Evolutionary conservation across 2,329 filamentous ascomycete genomes (phyloP).

Genomic region (Ascocoryne sarcoides): DNA sequence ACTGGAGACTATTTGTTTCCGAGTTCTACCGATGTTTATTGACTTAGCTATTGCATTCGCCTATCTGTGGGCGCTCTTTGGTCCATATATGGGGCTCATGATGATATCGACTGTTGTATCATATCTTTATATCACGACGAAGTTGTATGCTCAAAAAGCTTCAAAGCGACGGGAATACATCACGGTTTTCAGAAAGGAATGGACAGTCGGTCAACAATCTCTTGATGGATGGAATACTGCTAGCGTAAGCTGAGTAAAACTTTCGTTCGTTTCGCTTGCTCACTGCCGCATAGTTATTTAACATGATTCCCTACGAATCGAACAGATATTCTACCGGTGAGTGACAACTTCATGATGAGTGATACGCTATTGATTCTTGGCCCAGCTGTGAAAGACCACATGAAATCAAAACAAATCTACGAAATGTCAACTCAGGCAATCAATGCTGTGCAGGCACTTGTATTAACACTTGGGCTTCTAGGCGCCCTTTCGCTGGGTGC

Average conservation of each 20-base stretch:
- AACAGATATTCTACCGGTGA: constrained; percentile 36
- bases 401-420: constrained; percentile 29
- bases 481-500: constrained; percentile 29
- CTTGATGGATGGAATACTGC: constrained; percentile 33
- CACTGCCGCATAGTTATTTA: constrained; percentile 36
- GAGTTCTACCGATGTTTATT: constrained; percentile 50
- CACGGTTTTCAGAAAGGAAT: constrained; percentile 28
- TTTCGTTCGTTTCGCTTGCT: constrained; percentile 1
- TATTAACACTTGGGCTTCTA: constrained; percentile 41
- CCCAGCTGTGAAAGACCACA: constrained; percentile 31
- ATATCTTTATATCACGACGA: constrained; percentile 43
- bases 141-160: constrained; percentile 27
- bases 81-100: constrained; percentile 47
- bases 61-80: constrained; percentile 54
- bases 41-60: constrained; percentile 53
- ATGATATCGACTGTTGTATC: constrained; percentile 37
- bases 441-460: constrained; percentile 45
- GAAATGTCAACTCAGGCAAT: constrained; percentile 29
- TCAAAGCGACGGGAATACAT: constrained; percentile 30
- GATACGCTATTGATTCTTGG: too few species aligned
- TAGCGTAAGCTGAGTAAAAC: constrained; percentile 24
- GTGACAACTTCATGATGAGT: too few species aligned
- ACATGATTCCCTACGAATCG: constrained; percentile 44
- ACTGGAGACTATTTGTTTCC: constrained; percentile 50
- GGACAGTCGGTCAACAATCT: constrained; percentile 30